Conservation (phyloP, 306 rosid species). For the Trifolium pratense region DNA sequence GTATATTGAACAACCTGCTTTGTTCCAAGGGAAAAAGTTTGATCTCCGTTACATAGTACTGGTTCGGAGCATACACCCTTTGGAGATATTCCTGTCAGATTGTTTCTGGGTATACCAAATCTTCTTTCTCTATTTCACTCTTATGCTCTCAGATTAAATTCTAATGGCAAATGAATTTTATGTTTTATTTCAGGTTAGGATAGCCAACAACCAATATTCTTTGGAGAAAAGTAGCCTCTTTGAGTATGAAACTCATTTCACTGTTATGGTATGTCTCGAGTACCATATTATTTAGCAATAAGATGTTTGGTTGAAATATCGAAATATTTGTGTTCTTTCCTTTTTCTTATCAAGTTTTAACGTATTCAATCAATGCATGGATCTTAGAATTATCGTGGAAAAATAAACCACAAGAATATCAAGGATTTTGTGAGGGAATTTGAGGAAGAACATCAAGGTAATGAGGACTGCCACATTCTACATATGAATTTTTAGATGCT, state of each 20-base stretch:
- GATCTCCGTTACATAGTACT: conserved; percentile 86
- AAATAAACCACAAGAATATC: conserved; percentile 66
- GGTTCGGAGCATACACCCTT: conserved; percentile 80
- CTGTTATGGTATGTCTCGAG: conserved; percentile 82
- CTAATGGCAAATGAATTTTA: conserved; percentile 27
- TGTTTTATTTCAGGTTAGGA: conserved; percentile 71
- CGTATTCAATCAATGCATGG: conserved; percentile 35
- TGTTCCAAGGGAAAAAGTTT: conserved; percentile 87
- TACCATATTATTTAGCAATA: conserved; percentile 23
- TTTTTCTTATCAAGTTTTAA: conserved; percentile 35
- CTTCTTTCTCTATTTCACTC: conserved; percentile 17
- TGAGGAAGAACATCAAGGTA: conserved; percentile 93
- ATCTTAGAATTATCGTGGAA: conserved; percentile 85
- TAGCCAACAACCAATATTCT: conserved; percentile 89
- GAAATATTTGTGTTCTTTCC: conserved; percentile 33
- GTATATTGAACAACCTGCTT: conserved; percentile 88
- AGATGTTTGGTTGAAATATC: conserved; percentile 24
- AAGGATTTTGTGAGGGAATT: conserved; percentile 84
- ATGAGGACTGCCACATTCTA: conserved; percentile 10
- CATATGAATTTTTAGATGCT: conserved; percentile 14
- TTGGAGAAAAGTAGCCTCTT: conserved; percentile 76
- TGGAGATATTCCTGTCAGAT: conserved; percentile 80
- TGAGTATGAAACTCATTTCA: conserved; percentile 97
- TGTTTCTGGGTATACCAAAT: conserved; percentile 85
- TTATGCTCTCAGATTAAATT: conserved; percentile 30